Evolutionary conservation across 208 protist genomes (phyloP).

Genomic region (Leishmania aethiopica): DNA sequence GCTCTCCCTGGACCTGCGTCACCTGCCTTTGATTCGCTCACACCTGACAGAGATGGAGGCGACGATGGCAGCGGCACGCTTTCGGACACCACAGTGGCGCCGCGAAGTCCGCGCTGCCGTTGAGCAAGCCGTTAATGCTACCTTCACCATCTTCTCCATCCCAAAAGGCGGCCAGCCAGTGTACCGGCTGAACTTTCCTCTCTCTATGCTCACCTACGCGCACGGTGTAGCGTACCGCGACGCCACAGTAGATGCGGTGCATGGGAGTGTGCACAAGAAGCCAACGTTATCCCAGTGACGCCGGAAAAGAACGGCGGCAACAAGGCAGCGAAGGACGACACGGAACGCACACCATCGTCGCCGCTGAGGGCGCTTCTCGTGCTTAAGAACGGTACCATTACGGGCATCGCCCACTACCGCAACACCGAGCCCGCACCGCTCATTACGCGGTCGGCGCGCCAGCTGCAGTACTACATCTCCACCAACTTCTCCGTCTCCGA

Average conservation of each 20-base stretch:
- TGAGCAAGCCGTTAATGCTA: constrained; percentile 54
- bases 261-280: not conserved
- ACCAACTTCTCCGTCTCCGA: constrained; percentile 28
- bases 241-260: constrained; percentile 27
- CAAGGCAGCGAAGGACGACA: not conserved
- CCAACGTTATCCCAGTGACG: not conserved
- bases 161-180: constrained; percentile 40
- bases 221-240: constrained; percentile 36
- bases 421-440: constrained; percentile 30
- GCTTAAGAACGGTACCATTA: constrained; percentile 19
- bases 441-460: constrained; percentile 37
- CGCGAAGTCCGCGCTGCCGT: constrained; percentile 23
- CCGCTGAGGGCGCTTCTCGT: not conserved
- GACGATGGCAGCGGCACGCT: not conserved
- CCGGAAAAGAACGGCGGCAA: not conserved
- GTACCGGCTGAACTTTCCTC: constrained; percentile 52
- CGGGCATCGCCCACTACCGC: constrained; percentile 29
- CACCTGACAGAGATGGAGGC: constrained; percentile 15
- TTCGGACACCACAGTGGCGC: constrained; percentile 10
- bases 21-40: constrained; percentile 8
- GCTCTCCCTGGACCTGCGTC: constrained; percentile 40
- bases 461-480: constrained; percentile 36
- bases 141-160: constrained; percentile 65
- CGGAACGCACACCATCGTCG: not conserved
- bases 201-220: constrained; percentile 55